Percentiles rank a stretch among this genome's conserved stretches.
Conservation (phyloP, 192 early-diverging fungal species). For the Spizellomyces sp. region DNA sequence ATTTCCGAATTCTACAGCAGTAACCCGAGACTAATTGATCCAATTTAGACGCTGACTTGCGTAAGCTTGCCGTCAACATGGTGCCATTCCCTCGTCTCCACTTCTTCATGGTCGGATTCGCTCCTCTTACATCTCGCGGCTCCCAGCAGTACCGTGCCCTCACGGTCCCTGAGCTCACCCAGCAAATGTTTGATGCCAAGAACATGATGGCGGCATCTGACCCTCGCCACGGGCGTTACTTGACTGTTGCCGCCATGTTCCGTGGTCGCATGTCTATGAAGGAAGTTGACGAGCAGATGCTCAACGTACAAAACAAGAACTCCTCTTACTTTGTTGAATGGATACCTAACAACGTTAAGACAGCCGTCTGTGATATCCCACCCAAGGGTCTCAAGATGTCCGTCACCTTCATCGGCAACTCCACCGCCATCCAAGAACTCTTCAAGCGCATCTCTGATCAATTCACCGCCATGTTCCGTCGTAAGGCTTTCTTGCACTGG, state of each 20-base stretch:
- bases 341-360: conserved; percentile 99
- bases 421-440: conserved; percentile 88
- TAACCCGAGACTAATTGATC: not conserved
- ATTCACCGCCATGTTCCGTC: conserved; percentile 89
- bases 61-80: conserved; percentile 68
- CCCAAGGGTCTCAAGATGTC: conserved; percentile 90
- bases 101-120: conserved; percentile 97
- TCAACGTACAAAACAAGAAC: conserved; percentile 97
- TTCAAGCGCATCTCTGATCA: conserved; percentile 92
- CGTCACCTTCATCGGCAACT: conserved; percentile 91
- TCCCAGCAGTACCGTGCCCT: conserved; percentile 83
- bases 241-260: conserved; percentile 95
- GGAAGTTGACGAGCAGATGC: conserved; percentile 97
- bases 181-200: conserved; percentile 97
- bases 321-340: conserved; percentile 98
- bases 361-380: conserved; percentile 86
- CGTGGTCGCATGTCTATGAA: conserved; percentile 94
- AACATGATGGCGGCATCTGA: conserved; percentile 99
- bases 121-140: conserved; percentile 83
- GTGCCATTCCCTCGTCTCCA: conserved; percentile 98
- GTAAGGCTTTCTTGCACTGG: conserved; percentile 96
- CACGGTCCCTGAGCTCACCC: conserved; percentile 79
- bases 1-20: not conserved
- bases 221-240: conserved; percentile 92
- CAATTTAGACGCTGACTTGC: conserved; percentile 72